Conservation (phyloP, 140 eudicot genomes). For the Ambrosia hybrid region DNA sequence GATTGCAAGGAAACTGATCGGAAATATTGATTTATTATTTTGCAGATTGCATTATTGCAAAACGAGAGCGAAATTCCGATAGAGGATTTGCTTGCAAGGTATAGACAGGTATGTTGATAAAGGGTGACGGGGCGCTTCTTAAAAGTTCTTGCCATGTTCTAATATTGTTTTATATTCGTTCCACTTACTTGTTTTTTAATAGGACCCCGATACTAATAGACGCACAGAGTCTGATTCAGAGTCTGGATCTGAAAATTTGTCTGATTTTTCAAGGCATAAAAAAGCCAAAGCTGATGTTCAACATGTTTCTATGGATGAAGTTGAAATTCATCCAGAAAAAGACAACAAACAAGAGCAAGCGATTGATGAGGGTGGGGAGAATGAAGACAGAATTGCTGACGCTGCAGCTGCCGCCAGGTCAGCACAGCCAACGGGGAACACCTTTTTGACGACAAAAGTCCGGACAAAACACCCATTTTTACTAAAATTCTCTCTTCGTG, state of each 20-base stretch:
- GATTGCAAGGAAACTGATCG: neutral
- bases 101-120: constrained; percentile 71
- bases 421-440: constrained; percentile 97
- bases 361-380: constrained; percentile 54
- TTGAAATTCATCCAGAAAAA: constrained; percentile 43
- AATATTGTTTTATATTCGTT: constrained; percentile 10
- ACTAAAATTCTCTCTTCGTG: constrained; percentile 90
- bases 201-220: constrained; percentile 44
- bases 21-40: neutral
- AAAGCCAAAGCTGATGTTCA: constrained; percentile 20
- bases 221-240: constrained; percentile 23
- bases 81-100: constrained; percentile 89
- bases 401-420: constrained; percentile 99
- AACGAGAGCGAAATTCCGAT: constrained; percentile 83
- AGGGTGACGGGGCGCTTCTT: constrained; percentile 20
- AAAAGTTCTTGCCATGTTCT: neutral
- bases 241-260: constrained; percentile 49
- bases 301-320: no score
- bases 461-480: constrained; percentile 88
- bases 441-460: constrained; percentile 90
- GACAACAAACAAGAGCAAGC: constrained; percentile 32
- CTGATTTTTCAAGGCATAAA: constrained; percentile 32
- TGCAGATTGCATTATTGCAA: constrained; percentile 84
- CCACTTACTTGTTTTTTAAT: constrained; percentile 1
- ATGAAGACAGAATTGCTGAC: constrained; percentile 83